Conservation (phyloP, 2,329 filamentous ascomycete species). For the Metarhizium robertsii region DNA sequence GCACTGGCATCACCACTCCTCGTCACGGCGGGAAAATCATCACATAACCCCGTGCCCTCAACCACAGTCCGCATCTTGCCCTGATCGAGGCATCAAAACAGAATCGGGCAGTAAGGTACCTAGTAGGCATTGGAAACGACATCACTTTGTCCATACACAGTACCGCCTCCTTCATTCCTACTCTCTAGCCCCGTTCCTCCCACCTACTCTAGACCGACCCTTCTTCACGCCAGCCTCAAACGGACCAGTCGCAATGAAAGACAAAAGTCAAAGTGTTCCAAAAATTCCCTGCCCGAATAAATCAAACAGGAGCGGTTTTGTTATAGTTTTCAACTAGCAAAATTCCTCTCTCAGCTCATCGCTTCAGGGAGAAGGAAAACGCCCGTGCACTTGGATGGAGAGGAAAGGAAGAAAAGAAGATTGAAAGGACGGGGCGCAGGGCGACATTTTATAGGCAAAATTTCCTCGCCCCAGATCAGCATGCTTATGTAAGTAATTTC, state of each 20-base stretch:
- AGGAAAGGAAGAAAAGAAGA: constrained; percentile 33
- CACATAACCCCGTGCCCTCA: too few species aligned
- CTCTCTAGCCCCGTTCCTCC: background rate
- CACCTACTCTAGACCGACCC: constrained; percentile 15
- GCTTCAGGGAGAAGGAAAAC: constrained; percentile 52
- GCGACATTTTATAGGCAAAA: constrained; percentile 23
- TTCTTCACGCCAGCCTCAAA: constrained; percentile 29
- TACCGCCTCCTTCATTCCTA: too few species aligned
- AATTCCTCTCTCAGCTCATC: constrained; percentile 69
- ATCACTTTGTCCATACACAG: too few species aligned
- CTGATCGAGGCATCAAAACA: too few species aligned
- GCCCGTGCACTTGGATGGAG: constrained; percentile 58
- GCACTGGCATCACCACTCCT: too few species aligned
- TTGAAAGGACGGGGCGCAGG: constrained; percentile 16
- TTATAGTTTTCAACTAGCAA: constrained; percentile 83
- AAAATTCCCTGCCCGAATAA: constrained; percentile 63
- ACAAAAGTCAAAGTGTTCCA: constrained; percentile 40
- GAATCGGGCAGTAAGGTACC: too few species aligned
- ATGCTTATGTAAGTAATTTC: constrained; percentile 6
- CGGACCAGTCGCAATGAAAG: constrained; percentile 32
- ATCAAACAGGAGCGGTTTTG: constrained; percentile 61
- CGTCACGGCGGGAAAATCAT: too few species aligned
- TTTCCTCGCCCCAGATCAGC: background rate
- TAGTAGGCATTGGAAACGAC: too few species aligned
- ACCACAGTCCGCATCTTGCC: too few species aligned